phyloP scores from a whole-genome alignment of 768 basidiomycete genomes.

The Pholiota conissans region DNA sequence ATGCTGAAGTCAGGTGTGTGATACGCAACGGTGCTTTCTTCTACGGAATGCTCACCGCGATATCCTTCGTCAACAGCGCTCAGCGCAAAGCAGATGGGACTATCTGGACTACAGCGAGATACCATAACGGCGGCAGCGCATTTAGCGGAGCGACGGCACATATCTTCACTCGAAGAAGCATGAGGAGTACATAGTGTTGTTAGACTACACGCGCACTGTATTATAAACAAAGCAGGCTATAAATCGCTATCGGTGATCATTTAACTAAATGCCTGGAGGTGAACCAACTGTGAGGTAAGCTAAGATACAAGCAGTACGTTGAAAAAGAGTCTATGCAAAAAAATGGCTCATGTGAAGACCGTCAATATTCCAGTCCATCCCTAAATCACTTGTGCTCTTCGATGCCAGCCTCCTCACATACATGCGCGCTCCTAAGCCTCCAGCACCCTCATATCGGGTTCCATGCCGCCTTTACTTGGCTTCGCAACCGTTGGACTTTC shows the following conservation, averaged over 20 bases:
- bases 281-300: too few relatives aligned
- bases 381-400: too few relatives aligned
- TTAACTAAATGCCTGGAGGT: too few relatives aligned
- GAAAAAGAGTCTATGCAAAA: too few relatives aligned
- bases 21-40: not conserved
- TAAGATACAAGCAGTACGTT: too few relatives aligned
- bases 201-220: not conserved
- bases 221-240: not conserved
- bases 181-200: not conserved
- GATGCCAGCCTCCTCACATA: too few relatives aligned
- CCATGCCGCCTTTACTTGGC: not conserved
- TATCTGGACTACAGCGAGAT: slow-evolving; percentile 1
- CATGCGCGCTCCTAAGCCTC: too few relatives aligned
- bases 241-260: too few relatives aligned
- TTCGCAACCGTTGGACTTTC: not conserved
- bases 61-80: not conserved
- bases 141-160: not conserved
- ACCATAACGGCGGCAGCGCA: slow-evolving; percentile 6
- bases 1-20: slow-evolving; percentile 9
- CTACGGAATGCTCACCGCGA: not conserved
- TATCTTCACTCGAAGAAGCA: not conserved
- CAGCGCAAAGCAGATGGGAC: slow-evolving; percentile 5
- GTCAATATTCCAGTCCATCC: too few relatives aligned
- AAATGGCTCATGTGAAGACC: too few relatives aligned
- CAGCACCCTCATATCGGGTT: not conserved